phyloP scores from a whole-genome alignment of 371 early-diverging fungal species.

The Circinella minor region DNA sequence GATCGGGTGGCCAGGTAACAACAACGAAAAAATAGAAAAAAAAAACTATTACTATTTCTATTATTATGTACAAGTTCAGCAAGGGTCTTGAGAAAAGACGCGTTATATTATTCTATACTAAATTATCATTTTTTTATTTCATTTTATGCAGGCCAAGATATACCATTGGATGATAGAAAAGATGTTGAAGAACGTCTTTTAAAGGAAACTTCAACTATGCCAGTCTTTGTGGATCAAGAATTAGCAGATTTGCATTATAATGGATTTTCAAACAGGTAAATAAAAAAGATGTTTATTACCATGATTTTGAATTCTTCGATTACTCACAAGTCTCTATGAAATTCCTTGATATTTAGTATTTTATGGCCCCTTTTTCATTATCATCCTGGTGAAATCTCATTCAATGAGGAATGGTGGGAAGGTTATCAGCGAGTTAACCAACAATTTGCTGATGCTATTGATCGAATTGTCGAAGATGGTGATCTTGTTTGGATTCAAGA shows the following conservation, averaged over 20 bases:
- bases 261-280: slow-evolving; percentile 95
- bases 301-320: too few species aligned
- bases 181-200: slow-evolving; percentile 74
- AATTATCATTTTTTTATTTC: neutral
- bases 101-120: neutral
- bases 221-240: slow-evolving; percentile 97
- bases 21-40: too few species aligned
- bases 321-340: neutral
- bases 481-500: slow-evolving; percentile 99
- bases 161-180: slow-evolving; percentile 83
- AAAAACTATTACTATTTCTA: too few species aligned
- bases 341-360: slow-evolving; percentile 57
- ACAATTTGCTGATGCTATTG: slow-evolving; percentile 89
- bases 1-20: slow-evolving; percentile 98
- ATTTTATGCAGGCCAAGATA: slow-evolving; percentile 68
- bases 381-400: slow-evolving; percentile 96
- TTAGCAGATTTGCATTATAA: slow-evolving; percentile 98
- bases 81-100: neutral
- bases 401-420: slow-evolving; percentile 93
- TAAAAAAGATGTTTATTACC: neutral
- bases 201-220: slow-evolving; percentile 88
- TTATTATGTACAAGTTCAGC: too few species aligned
- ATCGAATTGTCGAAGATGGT: slow-evolving; percentile 82
- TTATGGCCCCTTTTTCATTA: slow-evolving; percentile 99
- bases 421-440: slow-evolving; percentile 94